These are phyloP conservation scores for Colletotrichum tamarilloi DNA, from an alignment of 2,329 filamentous ascomycete species.

Conservation along the genomic window DNA sequence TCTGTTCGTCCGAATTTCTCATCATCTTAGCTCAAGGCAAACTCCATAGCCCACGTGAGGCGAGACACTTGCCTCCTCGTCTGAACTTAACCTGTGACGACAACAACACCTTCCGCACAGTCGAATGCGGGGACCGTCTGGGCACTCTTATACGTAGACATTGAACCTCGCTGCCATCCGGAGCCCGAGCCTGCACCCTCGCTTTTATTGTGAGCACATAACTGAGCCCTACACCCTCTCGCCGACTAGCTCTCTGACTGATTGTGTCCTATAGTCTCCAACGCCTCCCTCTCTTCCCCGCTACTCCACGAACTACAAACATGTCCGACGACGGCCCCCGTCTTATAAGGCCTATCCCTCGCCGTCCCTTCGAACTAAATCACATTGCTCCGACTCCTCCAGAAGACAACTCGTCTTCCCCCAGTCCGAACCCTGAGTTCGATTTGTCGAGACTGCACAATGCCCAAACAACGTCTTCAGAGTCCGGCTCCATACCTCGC, in stretches of 20 bases:
- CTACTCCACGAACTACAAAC: conserved; percentile 19
- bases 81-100: conserved; percentile 26
- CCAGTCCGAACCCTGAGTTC: conserved; percentile 59
- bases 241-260: background rate
- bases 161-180: background rate
- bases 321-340: conserved; percentile 61
- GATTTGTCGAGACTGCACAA: conserved; percentile 29
- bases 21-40: background rate
- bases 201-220: background rate
- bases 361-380: conserved; percentile 75
- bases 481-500: conserved; percentile 65
- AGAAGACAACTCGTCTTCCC: conserved; percentile 46
- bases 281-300: background rate
- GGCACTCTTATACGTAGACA: background rate
- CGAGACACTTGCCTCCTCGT: conserved; percentile 27
- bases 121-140: background rate
- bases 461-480: conserved; percentile 42
- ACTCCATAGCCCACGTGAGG: conserved; percentile 19
- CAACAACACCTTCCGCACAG: background rate
- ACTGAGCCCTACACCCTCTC: conserved; percentile 1
- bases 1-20: conserved; percentile 26
- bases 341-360: conserved; percentile 76
- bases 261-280: background rate
- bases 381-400: conserved; percentile 59
- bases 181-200: background rate